Base-by-base conservation (phyloP, 176 grass and related monocot species). In the Paspalum vaginatum region DNA sequence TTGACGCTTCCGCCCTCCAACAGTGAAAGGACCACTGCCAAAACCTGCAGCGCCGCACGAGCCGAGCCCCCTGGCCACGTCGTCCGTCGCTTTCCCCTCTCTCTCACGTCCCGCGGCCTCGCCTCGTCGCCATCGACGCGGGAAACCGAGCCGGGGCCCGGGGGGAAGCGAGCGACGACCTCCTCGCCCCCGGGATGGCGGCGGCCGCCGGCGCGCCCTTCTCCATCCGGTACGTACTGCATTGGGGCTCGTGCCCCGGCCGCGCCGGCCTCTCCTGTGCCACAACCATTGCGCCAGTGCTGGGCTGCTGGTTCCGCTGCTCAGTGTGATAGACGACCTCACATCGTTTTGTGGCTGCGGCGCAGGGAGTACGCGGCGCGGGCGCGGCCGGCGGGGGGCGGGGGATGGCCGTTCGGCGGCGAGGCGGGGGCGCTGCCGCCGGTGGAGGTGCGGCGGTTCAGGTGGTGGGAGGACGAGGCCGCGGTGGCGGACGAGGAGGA, bases 161-260 rank as follows among this genome's bases (percentile, higher is more conserved):
- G 52, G 65, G 46, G 20, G 48, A 45, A 20, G 47, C 17, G 26
- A 18, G 15, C 27, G 3, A 18, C 44, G 22, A 27, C 3, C 18
- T 12, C 44, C 14, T 49, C 68, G 45, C n/a, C 7, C 43, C 11
- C 43, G 64, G 5, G 59, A 49, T 22, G 13, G 84, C 84, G 86
- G 68, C 80, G 68, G 74, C 57, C 50, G 50, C 11, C 77, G 82
- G 38, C 55, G 46, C 70, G 82, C 48, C 38, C 20, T 85, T 89
- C 87, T 89, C 77, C 40, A 89, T 89, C 71, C 82, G 87, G 87
- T 89, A 85, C 82, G 87, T 89, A 85, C 82, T 5, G 24, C 65
- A 78, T 63, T 76, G 47, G 66, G 66, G 46, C 37, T 13, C 21
- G 3, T 1, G 20, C 8, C 17, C 11, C 18, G 5, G 18, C 54